Evolutionary conservation across 78 protist genomes (phyloP), one percentile per base, ranked within the genome.

Genomic region (Dictyostelium intermedium): DNA sequence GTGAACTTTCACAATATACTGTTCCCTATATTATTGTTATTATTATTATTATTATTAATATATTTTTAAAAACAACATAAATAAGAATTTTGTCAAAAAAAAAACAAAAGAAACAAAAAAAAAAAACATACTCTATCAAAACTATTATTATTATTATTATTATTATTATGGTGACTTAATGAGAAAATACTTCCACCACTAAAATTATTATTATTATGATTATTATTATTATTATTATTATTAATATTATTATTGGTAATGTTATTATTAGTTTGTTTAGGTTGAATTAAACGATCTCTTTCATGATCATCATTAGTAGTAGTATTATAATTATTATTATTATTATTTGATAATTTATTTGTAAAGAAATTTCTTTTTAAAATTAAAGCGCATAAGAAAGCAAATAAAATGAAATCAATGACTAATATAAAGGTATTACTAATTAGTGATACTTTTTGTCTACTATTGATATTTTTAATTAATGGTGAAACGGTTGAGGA

Each of bases 1-100:
- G 27, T 34, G 91, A 69, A n/a, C 91, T 80, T 73, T 85, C 91
- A 27, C 50, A 53, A 20, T 50, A 11, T 16, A 85, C 76, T 66
- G 76, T 10, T 10, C 76, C 76, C 76, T 66, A 66, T n/a, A n/a
- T n/a, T n/a, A n/a, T n/a, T n/a, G n/a, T n/a, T n/a, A n/a, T n/a
- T n/a, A n/a, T n/a, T n/a, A n/a, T n/a, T n/a, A n/a, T n/a, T n/a
- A n/a, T n/a, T n/a, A n/a, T n/a, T n/a, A n/a, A n/a, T n/a, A n/a
- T n/a, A n/a, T n/a, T n/a, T n/a, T n/a, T n/a, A n/a, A n/a, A n/a
- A n/a, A n/a, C n/a, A n/a, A n/a, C n/a, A n/a, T n/a, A n/a, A n/a
- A n/a, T n/a, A n/a, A n/a, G n/a, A n/a, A n/a, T n/a, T n/a, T n/a
- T n/a, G n/a, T n/a, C n/a, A n/a, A n/a, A n/a, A n/a, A n/a, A n/a